Base-by-base conservation (phyloP, 2,329 filamentous ascomycete species). In the Colletotrichum plurivorum region DNA sequence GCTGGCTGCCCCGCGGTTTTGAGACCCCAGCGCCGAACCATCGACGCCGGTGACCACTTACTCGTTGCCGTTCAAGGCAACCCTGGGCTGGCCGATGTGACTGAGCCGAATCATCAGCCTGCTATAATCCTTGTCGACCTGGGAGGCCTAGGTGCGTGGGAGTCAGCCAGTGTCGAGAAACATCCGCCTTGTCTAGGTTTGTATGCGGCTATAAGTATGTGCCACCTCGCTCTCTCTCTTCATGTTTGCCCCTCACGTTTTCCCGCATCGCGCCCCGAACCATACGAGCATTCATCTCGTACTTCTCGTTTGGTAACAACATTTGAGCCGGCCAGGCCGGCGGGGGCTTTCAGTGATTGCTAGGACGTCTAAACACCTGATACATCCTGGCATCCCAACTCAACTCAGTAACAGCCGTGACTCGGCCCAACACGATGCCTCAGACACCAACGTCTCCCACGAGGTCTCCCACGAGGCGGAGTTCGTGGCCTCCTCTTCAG, bases 401-500 rank as follows among this genome's bases (percentile, higher is more conserved):
- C 22, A 22, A 31, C 60, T 25, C 12, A n/a, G 16, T 51, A 56
- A 12, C 31, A n/a, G 16, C 16, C 36, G 41, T 15, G 15, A 49
- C 2, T 46, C 22, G 15, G 25, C 31, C 39, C 54, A 7, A 31
- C 9, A 59, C 25, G 41, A 56, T 85, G 83, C 76, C 81, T 64
- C 73, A 77, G 41, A 73, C 77, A 10, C 74, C 76, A 18, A 63
- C 74, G 25, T 74, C 78, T 60, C 74, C 75, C 69, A 78, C 78
- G 67, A 80, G 77, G 65, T 74, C 78, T 60, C 74, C 75, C 69
- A 78, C 78, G 67, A 80, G 77, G 65, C 79, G 82, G 71, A 84
- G 85, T 73, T 85, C 85, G 16, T 89, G 85, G 85, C 83, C 86
- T 18, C 84, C 86, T 2, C 85, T 84, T n/a, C 84, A 84, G 72